These are phyloP conservation scores for Plectosphaerella plurivora DNA, from an alignment of 2,329 filamentous ascomycete genomes.

Conservation along the genomic window DNA sequence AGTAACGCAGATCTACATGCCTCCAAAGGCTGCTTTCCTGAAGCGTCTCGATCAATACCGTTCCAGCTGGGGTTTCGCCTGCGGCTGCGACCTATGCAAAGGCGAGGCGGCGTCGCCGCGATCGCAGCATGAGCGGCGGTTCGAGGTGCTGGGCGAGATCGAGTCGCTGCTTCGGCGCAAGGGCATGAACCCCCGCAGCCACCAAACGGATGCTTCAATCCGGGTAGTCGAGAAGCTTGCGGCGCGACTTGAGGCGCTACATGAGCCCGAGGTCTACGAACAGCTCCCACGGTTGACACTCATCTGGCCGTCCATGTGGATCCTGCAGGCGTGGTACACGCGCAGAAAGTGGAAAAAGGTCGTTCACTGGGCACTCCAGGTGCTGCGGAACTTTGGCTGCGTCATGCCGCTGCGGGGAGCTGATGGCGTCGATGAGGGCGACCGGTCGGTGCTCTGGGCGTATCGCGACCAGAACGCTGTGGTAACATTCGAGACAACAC, in stretches of 20 bases:
- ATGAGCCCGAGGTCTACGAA: conserved; percentile 25
- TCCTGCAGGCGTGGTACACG: conserved; percentile 24
- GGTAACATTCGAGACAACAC: conserved; percentile 29
- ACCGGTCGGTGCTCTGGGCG: conserved; percentile 16
- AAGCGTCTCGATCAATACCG: conserved; percentile 20
- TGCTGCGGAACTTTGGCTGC: conserved; percentile 29
- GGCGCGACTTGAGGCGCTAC: conserved; percentile 23
- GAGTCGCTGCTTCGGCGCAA: conserved; percentile 23
- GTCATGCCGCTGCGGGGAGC: conserved; percentile 12
- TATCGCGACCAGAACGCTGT: conserved; percentile 16
- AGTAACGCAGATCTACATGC: conserved; percentile 31
- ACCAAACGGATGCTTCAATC: conserved; percentile 25
- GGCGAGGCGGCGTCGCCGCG: conserved; percentile 18
- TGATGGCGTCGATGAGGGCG: conserved; percentile 7
- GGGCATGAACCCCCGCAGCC: conserved; percentile 7
- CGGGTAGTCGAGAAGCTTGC: conserved; percentile 23
- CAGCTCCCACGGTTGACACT: conserved; percentile 25
- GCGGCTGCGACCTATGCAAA: conserved; percentile 30
- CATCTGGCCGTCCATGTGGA: conserved; percentile 30
- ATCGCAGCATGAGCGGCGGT: conserved; percentile 14
- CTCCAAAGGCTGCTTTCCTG: conserved; percentile 22
- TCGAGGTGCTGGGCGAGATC: conserved; percentile 13
- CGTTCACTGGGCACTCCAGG: conserved; percentile 19
- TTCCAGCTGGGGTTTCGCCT: conserved; percentile 33
- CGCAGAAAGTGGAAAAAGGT: conserved; percentile 26